Evolutionary conservation across 139 green algal species (phyloP), one percentile per base, ranked within the genome.

Genomic region (Closterium sp.): DNA sequence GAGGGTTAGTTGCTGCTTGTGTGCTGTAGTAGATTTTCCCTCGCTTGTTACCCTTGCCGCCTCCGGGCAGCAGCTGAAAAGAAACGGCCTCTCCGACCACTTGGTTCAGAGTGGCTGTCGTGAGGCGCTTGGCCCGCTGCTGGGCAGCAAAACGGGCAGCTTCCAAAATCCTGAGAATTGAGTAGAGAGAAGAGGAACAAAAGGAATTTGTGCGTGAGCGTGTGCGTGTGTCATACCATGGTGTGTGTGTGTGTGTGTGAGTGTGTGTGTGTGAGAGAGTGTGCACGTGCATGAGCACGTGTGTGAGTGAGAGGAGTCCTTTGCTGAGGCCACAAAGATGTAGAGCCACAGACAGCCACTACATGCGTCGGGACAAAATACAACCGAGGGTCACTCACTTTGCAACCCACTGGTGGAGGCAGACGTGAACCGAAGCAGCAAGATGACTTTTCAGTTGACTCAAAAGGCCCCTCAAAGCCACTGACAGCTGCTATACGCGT

Each of bases 11-110:
- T 19, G 87, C 69, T 6, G 93, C 90, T 95, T 97, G 96, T 3
- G 97, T 99, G 43, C 95, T 97, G 85, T 99, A 99, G 92, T 99
- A 99, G 33, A 99, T 95, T 31, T 69, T 95, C 88, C 19, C 97
- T 96, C 32, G 92, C 90, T 92, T 97, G 96, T 28, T 93, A 89
- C n/a, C 90, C 84, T 30, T 87, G 94, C 89, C 94, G 90, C 3
- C 91, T 34, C 55, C 55, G 32, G 94, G 91, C 55, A 94, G 94
- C n/a, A 16, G 34, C 89, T 92, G 95, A 89, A 94, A 93, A 33
- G 85, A n/a, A 25, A 83, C 69, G 4, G 94, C 95, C 30, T 96
- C 95, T 34, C 91, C 92, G 1, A 98, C 36, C 43, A 99, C 97
- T 91, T 98, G 90, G 94, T 99, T 99, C 81, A 99, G 93, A 1